Conservation (phyloP, 2,329 filamentous ascomycete species). For the Trematosphaeria pertusa region DNA sequence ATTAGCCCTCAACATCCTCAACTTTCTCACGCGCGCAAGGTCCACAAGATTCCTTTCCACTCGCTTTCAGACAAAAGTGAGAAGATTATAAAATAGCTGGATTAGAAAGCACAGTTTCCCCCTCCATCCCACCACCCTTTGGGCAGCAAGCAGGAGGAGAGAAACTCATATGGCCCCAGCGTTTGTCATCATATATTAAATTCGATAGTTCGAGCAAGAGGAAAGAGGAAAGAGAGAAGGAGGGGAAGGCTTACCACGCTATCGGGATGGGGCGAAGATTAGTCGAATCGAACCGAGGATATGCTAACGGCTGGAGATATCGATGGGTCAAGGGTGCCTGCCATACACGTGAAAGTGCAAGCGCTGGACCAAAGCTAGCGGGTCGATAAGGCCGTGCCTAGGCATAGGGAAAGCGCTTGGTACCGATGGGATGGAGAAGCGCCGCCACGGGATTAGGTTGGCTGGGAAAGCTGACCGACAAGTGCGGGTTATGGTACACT, state of each 20-base stretch:
- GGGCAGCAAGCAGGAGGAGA: slow-evolving; percentile 10
- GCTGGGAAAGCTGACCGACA: too few relatives aligned
- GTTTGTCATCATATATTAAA: slow-evolving; percentile 40
- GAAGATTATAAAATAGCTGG: not conserved
- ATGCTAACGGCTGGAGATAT: not conserved
- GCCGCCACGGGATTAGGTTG: too few relatives aligned
- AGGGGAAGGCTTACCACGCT: not conserved
- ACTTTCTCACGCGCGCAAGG: too few relatives aligned
- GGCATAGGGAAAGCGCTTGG: too few relatives aligned
- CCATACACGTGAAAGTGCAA: not conserved
- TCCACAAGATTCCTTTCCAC: too few relatives aligned
- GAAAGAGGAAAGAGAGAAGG: not conserved
- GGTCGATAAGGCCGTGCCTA: too few relatives aligned
- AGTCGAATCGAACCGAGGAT: too few relatives aligned
- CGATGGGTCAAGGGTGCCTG: not conserved
- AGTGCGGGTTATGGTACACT: too few relatives aligned
- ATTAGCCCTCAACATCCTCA: too few relatives aligned
- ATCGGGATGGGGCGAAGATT: not conserved
- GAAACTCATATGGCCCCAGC: slow-evolving; percentile 45
- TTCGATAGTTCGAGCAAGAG: not conserved
- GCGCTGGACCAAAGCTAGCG: too few relatives aligned
- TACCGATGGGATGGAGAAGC: too few relatives aligned
- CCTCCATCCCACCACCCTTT: not conserved
- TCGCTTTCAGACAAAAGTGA: too few relatives aligned
- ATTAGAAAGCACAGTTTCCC: not conserved